Evolutionary conservation across 179 eudicot species (phyloP).

Genomic region (Spinacia oleracea): DNA sequence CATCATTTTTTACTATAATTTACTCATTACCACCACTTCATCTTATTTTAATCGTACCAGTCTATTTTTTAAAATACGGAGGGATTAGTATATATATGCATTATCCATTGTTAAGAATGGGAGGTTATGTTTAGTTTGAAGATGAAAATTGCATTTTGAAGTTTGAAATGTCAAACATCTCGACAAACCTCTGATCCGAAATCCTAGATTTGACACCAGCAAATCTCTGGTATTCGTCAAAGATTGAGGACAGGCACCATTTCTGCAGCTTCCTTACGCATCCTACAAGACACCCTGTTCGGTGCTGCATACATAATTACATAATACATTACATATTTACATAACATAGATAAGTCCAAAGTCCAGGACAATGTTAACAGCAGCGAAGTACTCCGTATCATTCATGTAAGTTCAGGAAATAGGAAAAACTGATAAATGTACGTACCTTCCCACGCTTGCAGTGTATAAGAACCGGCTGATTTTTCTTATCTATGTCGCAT

Average conservation of each 20-base stretch:
- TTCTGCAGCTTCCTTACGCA: constrained; percentile 43
- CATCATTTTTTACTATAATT: too few relatives aligned
- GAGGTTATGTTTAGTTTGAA: constrained; percentile 24
- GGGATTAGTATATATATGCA: too few relatives aligned
- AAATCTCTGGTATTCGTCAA: constrained; percentile 47
- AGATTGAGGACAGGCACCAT: constrained; percentile 49
- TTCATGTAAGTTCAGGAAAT: neutral
- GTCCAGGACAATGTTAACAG: too few relatives aligned
- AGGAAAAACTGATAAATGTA: neutral
- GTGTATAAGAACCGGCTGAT: constrained; percentile 50
- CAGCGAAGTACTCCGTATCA: too few relatives aligned
- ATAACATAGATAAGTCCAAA: too few relatives aligned
- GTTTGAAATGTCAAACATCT: constrained; percentile 41
- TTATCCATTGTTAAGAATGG: too few relatives aligned
- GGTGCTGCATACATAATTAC: constrained; percentile 37
- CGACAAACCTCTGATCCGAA: constrained; percentile 47
- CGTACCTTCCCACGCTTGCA: constrained; percentile 53
- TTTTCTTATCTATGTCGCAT: constrained; percentile 34
- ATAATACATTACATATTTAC: too few relatives aligned
- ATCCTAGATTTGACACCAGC: constrained; percentile 44
- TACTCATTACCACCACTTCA: too few relatives aligned
- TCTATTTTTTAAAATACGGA: too few relatives aligned
- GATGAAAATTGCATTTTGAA: constrained; percentile 45
- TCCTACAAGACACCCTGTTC: constrained; percentile 50
- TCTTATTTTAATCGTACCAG: too few relatives aligned